phyloP scores from a whole-genome alignment of 768 basidiomycete genomes.

The Megacollybia marginata region DNA sequence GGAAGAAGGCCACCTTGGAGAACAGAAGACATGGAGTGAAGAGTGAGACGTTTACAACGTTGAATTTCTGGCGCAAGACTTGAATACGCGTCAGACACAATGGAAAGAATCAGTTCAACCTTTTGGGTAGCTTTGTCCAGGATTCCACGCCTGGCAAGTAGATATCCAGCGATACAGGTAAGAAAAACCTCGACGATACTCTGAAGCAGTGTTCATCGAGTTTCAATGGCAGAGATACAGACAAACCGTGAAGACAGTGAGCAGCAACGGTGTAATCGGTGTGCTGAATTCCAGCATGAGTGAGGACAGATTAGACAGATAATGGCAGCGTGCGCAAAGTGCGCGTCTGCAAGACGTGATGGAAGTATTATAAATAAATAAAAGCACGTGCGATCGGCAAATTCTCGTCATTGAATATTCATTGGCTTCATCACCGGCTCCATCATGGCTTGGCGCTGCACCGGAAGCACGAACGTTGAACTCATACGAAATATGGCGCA shows the following conservation, averaged over 20 bases:
- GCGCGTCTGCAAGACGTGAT: too few species aligned
- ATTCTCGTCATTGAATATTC: too few species aligned
- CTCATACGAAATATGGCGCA: slow-evolving; percentile 62
- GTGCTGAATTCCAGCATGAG: background rate
- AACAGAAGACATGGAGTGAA: slow-evolving; percentile 87
- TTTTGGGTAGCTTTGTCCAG: slow-evolving; percentile 88
- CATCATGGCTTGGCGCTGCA: slow-evolving; percentile 78
- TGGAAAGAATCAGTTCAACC: slow-evolving; percentile 28
- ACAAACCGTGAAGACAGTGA: slow-evolving; percentile 50
- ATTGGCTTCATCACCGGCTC: too few species aligned
- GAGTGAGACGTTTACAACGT: slow-evolving; percentile 78
- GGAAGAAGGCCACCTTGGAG: slow-evolving; percentile 91
- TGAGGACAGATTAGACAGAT: too few species aligned
- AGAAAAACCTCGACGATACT: slow-evolving; percentile 87
- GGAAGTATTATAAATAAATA: too few species aligned
- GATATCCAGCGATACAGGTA: slow-evolving; percentile 76
- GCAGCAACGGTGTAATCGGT: slow-evolving; percentile 38
- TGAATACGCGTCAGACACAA: slow-evolving; percentile 3
- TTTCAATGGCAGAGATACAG: background rate
- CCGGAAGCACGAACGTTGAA: slow-evolving; percentile 61
- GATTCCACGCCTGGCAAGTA: slow-evolving; percentile 71
- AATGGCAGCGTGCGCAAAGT: too few species aligned
- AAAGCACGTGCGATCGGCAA: too few species aligned
- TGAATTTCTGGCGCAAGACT: slow-evolving; percentile 50
- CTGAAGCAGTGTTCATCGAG: slow-evolving; percentile 27